phyloP scores from a whole-genome alignment of 768 basidiomycete species.

The Suillus cothurnatus region DNA sequence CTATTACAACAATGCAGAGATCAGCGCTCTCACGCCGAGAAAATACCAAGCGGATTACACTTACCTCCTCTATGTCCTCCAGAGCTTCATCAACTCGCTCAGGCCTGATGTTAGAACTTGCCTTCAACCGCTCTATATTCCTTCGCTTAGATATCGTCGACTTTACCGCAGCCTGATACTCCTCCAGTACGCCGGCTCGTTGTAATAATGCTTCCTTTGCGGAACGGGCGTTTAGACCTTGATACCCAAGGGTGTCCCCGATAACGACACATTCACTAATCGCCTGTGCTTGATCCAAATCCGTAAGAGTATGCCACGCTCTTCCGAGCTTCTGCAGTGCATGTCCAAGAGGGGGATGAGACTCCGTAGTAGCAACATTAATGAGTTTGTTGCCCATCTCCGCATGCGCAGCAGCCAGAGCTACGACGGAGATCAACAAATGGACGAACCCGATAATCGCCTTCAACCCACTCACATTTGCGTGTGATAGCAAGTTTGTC shows the following conservation, averaged over 20 bases:
- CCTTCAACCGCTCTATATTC: slow-evolving; percentile 86
- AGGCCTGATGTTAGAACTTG: slow-evolving; percentile 81
- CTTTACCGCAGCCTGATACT: slow-evolving; percentile 93
- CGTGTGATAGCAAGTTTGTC: slow-evolving; percentile 82
- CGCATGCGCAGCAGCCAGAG: slow-evolving; percentile 72
- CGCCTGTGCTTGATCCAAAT: slow-evolving; percentile 88
- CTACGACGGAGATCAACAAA: slow-evolving; percentile 40
- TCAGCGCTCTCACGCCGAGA: slow-evolving; percentile 3
- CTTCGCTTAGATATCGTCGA: slow-evolving; percentile 90
- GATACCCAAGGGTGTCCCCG: slow-evolving; percentile 96
- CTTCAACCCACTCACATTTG: slow-evolving; percentile 56
- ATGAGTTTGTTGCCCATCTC: slow-evolving; percentile 95
- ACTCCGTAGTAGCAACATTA: slow-evolving; percentile 87
- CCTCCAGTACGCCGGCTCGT: slow-evolving; percentile 89
- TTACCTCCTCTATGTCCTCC: slow-evolving; percentile 91
- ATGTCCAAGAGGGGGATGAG: slow-evolving; percentile 80
- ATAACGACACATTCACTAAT: slow-evolving; percentile 94
- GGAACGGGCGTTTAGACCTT: slow-evolving; percentile 94
- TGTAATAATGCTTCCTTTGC: slow-evolving; percentile 94
- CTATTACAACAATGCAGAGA: slow-evolving; percentile 42
- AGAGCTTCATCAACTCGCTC: slow-evolving; percentile 89
- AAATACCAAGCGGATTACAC: slow-evolving; percentile 14
- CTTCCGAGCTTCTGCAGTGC: slow-evolving; percentile 87
- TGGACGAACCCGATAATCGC: not conserved
- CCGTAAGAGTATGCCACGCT: slow-evolving; percentile 83